A percentile compares a stretch with the other conserved stretches of the same genome.
phyloP scores from a whole-genome alignment of 331 rosid genomes.

The Acacia concinna region DNA sequence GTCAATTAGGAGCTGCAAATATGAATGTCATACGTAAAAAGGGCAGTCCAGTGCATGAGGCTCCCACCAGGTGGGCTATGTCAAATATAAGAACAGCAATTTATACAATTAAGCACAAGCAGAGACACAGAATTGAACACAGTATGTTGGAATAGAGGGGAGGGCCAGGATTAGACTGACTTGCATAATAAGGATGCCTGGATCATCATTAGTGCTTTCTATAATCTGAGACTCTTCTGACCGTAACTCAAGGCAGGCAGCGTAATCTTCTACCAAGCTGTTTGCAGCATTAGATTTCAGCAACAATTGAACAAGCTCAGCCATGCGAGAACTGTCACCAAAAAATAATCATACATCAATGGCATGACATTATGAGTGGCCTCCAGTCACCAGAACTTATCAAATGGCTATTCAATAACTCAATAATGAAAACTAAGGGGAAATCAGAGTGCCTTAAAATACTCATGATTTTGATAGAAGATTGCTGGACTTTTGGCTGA shows the following conservation, averaged over 20 bases:
- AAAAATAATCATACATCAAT: slow-evolving; percentile 25
- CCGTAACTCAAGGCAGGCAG: slow-evolving; percentile 92
- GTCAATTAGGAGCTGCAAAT: slow-evolving; percentile 86
- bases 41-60: too few species aligned
- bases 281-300: slow-evolving; percentile 75
- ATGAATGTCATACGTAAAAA: slow-evolving; percentile 23
- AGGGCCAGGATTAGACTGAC: slow-evolving; percentile 38
- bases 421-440: slow-evolving; percentile 24
- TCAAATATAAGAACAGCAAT: slow-evolving; percentile 12
- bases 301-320: slow-evolving; percentile 83
- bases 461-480: slow-evolving; percentile 93
- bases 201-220: slow-evolving; percentile 75
- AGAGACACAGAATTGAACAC: background rate
- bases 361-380: slow-evolving; percentile 9
- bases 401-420: slow-evolving; percentile 12
- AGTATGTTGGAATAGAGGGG: background rate
- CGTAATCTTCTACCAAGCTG: slow-evolving; percentile 92
- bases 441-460: slow-evolving; percentile 67
- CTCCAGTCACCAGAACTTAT: slow-evolving; percentile 14
- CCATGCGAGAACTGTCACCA: slow-evolving; percentile 88
- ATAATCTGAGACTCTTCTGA: slow-evolving; percentile 72
- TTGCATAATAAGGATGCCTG: slow-evolving; percentile 94
- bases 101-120: slow-evolving; percentile 21
- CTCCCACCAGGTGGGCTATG: too few species aligned
- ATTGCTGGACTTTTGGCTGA: slow-evolving; percentile 83